Evolutionary conservation across 257 asterid genomes (phyloP), one percentile per base, ranked within the genome.

Genomic region (Jacaranda copaia): DNA sequence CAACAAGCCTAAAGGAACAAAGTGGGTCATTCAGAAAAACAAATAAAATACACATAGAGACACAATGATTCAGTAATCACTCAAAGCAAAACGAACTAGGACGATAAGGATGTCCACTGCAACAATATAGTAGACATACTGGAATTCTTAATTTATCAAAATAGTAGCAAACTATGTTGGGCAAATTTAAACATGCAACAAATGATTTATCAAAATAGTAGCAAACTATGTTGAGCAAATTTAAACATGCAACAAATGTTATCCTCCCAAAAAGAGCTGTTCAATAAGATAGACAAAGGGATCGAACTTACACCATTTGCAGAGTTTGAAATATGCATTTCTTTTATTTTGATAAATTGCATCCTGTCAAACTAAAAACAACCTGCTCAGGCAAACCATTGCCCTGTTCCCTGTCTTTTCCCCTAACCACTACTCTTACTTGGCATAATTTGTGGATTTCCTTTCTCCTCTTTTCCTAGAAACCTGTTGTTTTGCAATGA

Each of bases 51-150:
- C 63, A 39, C 55, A 40, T 42, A 68, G 65, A 56, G 32, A 70
- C 15, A 71, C 6, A 61, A 49, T 55, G 66, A 36, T 55, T 32
- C 62, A 66, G 64, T 51, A 59, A 66, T 67, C 60, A 82, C 76
- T 64, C 49, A 74, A 51, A 63, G 62, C 58, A 56, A 64, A 69
- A 40, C 55, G 15, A 48, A 70, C 62, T 42, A 72, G 16, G 46
- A 13, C 15, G 60, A 55, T 42, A 39, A 57, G 76, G 71, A 19
- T 20, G 77, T 36, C 64, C 14, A 52, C 4, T 38, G 74, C 77
- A 77, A 71, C 55, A 67, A 39, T 42, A 49, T 19, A 77, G 45
- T 61, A 13, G 73, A 40, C 67, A 38, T 65, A 1, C 76, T 68
- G 40, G 46, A 59, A 43, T 25, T 70, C 32, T 45, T 2, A 43